phyloP scores from a whole-genome alignment of 2,329 filamentous ascomycete species.

The Sphaerostilbella broomeana region DNA sequence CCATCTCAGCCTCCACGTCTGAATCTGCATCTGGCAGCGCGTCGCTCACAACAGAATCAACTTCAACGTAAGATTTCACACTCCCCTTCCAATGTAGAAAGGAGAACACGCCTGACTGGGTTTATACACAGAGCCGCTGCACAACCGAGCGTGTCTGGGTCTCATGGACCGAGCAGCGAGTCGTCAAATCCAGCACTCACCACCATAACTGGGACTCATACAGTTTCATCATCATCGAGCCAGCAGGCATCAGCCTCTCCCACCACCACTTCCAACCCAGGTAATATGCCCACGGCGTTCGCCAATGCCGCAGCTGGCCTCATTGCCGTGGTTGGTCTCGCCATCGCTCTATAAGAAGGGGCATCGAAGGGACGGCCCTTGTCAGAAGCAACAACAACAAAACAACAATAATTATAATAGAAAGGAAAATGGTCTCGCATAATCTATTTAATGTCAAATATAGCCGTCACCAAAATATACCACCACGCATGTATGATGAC shows the following conservation, averaged over 20 bases:
- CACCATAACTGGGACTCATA: constrained; percentile 4
- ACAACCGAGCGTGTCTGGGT: neutral
- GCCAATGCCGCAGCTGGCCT: constrained; percentile 16
- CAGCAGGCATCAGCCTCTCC: neutral
- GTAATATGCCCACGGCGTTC: constrained; percentile 18
- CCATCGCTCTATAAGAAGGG: constrained; percentile 13
- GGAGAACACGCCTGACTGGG: no score
- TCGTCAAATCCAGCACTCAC: neutral
- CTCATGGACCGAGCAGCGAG: neutral
- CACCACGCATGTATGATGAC: no score
- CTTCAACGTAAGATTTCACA: no score
- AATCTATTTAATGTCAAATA: neutral
- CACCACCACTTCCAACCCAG: constrained; percentile 17
- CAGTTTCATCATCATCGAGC: neutral
- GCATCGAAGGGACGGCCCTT: no score
- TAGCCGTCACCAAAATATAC: no score
- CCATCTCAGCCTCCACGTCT: neutral
- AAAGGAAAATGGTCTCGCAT: neutral
- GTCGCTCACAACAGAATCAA: neutral
- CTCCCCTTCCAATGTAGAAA: no score
- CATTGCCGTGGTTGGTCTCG: constrained; percentile 19
- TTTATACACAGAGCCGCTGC: no score
- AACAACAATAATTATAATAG: neutral
- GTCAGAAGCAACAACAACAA: neutral
- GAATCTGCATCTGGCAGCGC: neutral